A percentile compares a stretch with the other conserved stretches of the same genome.
Conservation (phyloP, 2,329 filamentous ascomycete genomes). For the Claviceps paspali region DNA sequence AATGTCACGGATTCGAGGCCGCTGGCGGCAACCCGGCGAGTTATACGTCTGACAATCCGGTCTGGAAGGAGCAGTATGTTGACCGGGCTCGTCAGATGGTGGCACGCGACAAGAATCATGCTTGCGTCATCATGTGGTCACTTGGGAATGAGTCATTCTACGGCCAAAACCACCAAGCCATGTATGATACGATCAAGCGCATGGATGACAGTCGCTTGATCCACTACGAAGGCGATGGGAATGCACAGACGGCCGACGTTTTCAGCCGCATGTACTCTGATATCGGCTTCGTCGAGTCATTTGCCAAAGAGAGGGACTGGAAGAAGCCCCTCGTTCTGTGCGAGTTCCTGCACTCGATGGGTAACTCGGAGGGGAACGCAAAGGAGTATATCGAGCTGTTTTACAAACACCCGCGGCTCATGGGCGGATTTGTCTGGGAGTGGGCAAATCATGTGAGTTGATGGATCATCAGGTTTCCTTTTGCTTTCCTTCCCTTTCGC, state of each 20-base stretch:
- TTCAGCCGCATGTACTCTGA: conserved; percentile 51
- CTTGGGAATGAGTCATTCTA: conserved; percentile 60
- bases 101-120: conserved; percentile 42
- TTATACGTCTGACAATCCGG: conserved; percentile 43
- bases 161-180: conserved; percentile 49
- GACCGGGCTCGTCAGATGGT: conserved; percentile 52
- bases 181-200: conserved; percentile 47
- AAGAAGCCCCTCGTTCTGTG: conserved; percentile 42
- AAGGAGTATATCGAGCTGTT: conserved; percentile 54
- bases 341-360: conserved; percentile 50
- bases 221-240: conserved; percentile 49
- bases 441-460: conserved; percentile 38
- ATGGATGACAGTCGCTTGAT: conserved; percentile 42
- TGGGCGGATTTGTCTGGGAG: conserved; percentile 53
- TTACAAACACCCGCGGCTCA: conserved; percentile 30
- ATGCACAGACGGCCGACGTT: conserved; percentile 45
- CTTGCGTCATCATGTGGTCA: conserved; percentile 55
- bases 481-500: background rate
- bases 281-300: conserved; percentile 26
- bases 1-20: conserved; percentile 35
- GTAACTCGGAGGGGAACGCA: conserved; percentile 52
- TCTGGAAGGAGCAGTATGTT: conserved; percentile 49
- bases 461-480: background rate
- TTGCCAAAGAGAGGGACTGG: conserved; percentile 26
- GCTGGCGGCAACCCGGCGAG: conserved; percentile 18